A percentile compares a stretch with the other conserved stretches of the same genome.
Evolutionary conservation across 805 yeast species (phyloP).

Genomic region (Komagataella pastoris): DNA sequence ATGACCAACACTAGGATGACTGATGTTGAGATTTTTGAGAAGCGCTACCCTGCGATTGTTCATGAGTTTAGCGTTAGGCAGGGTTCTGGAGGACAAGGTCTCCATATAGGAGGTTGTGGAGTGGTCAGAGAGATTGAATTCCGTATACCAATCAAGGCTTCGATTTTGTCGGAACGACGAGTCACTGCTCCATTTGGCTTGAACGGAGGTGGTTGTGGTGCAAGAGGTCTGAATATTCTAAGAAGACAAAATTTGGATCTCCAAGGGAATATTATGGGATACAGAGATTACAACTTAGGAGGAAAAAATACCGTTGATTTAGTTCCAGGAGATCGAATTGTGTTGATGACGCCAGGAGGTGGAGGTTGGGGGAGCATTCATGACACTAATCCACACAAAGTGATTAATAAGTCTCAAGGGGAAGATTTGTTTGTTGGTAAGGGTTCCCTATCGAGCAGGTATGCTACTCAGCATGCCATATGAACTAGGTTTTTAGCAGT

Average conservation of each 20-base stretch:
- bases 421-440: neutral
- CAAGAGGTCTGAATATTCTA: conserved; percentile 56
- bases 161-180: conserved; percentile 79
- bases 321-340: conserved; percentile 48
- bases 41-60: conserved; percentile 34
- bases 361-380: conserved; percentile 53
- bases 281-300: conserved; percentile 39
- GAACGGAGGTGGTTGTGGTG: conserved; percentile 69
- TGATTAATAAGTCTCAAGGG: neutral
- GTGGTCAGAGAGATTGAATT: conserved; percentile 79
- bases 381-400: neutral
- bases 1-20: conserved; percentile 43
- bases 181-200: conserved; percentile 79
- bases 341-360: conserved; percentile 74
- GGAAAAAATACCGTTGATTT: conserved; percentile 57
- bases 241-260: conserved; percentile 14
- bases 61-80: conserved; percentile 53
- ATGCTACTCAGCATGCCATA: neutral
- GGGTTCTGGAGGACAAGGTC: conserved; percentile 75
- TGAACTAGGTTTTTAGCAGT: neutral
- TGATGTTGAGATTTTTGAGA: conserved; percentile 38
- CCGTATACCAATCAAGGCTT: conserved; percentile 54
- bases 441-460: conserved; percentile 1
- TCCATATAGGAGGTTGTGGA: conserved; percentile 72
- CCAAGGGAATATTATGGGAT: conserved; percentile 17